phyloP scores from a whole-genome alignment of 768 basidiomycete genomes.

The Roridomyces roridus region DNA sequence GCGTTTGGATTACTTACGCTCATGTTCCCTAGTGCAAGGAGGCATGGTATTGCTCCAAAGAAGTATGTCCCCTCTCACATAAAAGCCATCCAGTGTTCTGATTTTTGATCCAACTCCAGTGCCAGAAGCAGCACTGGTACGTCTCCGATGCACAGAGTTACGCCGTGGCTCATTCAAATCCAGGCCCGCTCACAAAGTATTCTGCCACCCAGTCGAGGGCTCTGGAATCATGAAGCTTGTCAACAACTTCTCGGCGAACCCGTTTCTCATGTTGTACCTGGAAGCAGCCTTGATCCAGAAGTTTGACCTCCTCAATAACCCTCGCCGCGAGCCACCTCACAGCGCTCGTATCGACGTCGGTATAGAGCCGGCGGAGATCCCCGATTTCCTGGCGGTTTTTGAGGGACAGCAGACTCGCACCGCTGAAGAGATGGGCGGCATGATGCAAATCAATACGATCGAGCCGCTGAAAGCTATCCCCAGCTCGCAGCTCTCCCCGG shows the following conservation, averaged over 20 bases:
- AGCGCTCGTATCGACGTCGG: background rate
- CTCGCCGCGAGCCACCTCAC: background rate
- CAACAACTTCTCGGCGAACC: background rate
- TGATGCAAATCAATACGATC: constrained; percentile 4
- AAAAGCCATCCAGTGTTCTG: no score
- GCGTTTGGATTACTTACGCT: no score
- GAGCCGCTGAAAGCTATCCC: no score
- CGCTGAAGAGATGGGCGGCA: background rate
- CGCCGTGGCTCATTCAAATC: no score
- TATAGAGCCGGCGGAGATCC: background rate
- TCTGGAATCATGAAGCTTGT: background rate
- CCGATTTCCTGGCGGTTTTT: background rate
- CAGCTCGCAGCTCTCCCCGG: no score
- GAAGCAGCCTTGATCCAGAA: constrained; percentile 1
- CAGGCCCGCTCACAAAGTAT: background rate
- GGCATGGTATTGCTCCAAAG: constrained; percentile 5
- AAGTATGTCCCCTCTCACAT: background rate
- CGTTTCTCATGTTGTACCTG: background rate
- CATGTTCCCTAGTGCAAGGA: background rate
- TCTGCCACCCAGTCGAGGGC: background rate
- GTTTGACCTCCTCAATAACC: background rate
- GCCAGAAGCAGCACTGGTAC: constrained; percentile 1
- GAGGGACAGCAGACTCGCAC: background rate
- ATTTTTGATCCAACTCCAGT: background rate
- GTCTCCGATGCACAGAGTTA: no score